Evolutionary conservation across 1,284 basidiomycete species (phyloP), one percentile per base, ranked within the genome.

Genomic region (Naganishia albida): DNA sequence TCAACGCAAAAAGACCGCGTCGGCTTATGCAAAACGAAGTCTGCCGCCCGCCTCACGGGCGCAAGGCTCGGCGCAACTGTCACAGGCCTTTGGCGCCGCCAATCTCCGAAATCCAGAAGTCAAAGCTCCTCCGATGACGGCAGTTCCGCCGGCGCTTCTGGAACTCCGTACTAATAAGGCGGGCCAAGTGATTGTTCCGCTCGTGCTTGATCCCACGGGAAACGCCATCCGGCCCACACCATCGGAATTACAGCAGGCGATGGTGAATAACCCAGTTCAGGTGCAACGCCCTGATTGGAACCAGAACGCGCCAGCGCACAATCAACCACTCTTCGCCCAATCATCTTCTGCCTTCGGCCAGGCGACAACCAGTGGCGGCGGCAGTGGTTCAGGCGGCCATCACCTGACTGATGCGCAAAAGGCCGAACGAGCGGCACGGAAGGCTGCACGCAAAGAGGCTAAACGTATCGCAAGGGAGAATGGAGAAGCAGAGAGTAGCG

Each of bases 381-480:
- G 23, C 0, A 52, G 25, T 8, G 28, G 55, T n/a, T 44, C 51
- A 10, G 46, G 56, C 42, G 56, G 56, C 3, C 56, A 60, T 16
- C 52, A 65, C 39, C 44, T 68, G n/a, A 68, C 63, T 0, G 62
- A 65, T 10, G 67, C 56, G 26, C 67, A 68, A 65, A 68, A 68
- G 38, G 67, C 67, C 8, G 67, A 68, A 65, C 63, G 67, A 12
- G 67, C 67, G 10, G 67, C 67, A 10, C 49, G 67, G 6, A 73
- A 74, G 56, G 71, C 72, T n/a, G 75, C 73, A 6, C 70, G 72
- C 2, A 69, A 74, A 48, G 75, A 75, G 46, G 76, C 74, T 42
- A 71, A 67, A 62, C 20, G 69, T 56, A 62, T 71, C 49, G 67
- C 67, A 16, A 62, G 62, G 38, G 68, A 69, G 44, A 73, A 69